A percentile compares a stretch with the other conserved stretches of the same genome.
phyloP scores from a whole-genome alignment of 1,284 basidiomycete genomes.

The Cystobasidium pallidum region DNA sequence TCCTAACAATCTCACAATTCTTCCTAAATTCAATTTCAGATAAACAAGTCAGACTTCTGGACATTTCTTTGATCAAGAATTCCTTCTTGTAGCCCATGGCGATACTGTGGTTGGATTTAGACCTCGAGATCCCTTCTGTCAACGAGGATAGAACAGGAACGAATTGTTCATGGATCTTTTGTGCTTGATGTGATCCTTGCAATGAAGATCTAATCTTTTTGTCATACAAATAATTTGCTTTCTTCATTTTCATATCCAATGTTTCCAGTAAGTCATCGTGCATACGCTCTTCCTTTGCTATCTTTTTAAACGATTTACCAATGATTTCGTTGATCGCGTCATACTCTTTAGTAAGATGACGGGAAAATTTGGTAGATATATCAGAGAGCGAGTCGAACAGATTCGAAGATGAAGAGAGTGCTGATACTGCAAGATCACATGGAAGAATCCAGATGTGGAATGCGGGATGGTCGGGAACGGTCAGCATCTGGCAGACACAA shows the following conservation, averaged over 20 bases:
- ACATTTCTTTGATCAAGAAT: constrained; percentile 49
- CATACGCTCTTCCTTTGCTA: constrained; percentile 55
- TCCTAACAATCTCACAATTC: constrained; percentile 53
- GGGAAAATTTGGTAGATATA: constrained; percentile 52
- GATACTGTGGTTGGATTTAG: constrained; percentile 50
- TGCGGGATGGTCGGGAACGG: too few species aligned
- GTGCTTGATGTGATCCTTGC: constrained; percentile 40
- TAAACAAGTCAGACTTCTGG: constrained; percentile 52
- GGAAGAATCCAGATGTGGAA: not conserved
- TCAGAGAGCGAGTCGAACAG: constrained; percentile 54
- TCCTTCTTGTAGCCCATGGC: constrained; percentile 53
- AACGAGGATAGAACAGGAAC: constrained; percentile 51
- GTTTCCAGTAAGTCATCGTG: constrained; percentile 53
- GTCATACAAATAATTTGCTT: constrained; percentile 54
- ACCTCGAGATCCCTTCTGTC: constrained; percentile 52
- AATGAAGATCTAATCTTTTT: constrained; percentile 46
- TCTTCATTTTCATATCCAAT: constrained; percentile 55
- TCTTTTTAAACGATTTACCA: constrained; percentile 54
- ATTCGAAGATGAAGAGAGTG: constrained; percentile 49
- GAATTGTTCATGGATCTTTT: constrained; percentile 55
- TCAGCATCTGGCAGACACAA: too few species aligned
- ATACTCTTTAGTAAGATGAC: constrained; percentile 54
- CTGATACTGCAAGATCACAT: constrained; percentile 42
- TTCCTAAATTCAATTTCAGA: constrained; percentile 54
- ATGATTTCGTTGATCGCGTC: constrained; percentile 54